Evolutionary conservation across 2,329 filamentous ascomycete genomes (phyloP).

Genomic region (Fonsecaea monophora): DNA sequence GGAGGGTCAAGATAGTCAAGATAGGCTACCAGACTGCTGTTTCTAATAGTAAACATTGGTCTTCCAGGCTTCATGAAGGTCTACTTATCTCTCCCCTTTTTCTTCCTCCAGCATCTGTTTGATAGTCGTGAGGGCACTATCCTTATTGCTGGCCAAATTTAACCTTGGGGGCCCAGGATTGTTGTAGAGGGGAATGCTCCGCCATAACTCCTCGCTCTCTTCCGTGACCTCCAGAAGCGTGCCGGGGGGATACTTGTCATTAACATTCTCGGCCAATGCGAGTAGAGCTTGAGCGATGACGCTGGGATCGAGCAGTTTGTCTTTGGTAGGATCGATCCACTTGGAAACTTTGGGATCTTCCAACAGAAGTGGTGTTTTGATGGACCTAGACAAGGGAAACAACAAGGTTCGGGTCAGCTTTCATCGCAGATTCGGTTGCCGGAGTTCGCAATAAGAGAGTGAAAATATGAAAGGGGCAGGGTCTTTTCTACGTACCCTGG

Average conservation of each 20-base stretch:
- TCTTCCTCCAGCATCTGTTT: too few species aligned
- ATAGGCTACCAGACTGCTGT: too few species aligned
- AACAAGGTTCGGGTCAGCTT: too few species aligned
- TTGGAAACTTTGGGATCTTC: background rate
- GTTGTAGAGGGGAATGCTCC: background rate
- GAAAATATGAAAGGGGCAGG: too few species aligned
- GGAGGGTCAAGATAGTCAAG: too few species aligned
- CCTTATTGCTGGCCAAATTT: background rate
- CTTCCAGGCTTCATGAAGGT: too few species aligned
- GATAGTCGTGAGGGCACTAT: background rate
- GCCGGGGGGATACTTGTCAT: background rate
- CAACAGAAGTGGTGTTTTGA: background rate
- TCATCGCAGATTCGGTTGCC: too few species aligned
- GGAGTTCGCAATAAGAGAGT: too few species aligned
- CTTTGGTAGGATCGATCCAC: background rate
- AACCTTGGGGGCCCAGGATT: background rate
- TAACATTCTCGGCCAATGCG: background rate
- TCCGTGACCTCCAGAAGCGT: background rate
- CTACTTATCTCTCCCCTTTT: too few species aligned
- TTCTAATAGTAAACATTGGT: too few species aligned
- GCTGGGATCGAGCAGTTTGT: background rate
- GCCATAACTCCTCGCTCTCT: background rate
- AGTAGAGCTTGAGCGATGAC: background rate
- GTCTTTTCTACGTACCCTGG: slow-evolving; percentile 8
- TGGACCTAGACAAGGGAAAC: background rate